Base-by-base conservation (phyloP, 768 basidiomycete genomes). In the Naganishia friedmannii region DNA sequence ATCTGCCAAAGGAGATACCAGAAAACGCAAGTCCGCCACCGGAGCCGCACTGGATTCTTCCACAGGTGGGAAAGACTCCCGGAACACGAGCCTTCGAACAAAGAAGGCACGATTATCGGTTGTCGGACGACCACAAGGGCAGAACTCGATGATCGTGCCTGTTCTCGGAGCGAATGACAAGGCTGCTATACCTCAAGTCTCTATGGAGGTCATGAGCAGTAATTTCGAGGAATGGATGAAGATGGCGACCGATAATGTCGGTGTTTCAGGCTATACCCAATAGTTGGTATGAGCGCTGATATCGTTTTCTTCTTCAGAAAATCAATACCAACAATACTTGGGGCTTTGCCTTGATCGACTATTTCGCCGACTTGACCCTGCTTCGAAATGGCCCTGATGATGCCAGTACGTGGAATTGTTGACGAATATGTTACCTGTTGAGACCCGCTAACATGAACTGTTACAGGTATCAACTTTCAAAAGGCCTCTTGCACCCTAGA, bases 161-260 rank as follows among this genome's bases (percentile, higher is more conserved):
- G 60, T 63, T n/a, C 60, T 42, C 28, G 60, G 60, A 3, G 42
- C 60, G 39, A 63, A 63, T 29, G 60, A 63, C 26, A 63, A 63
- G 39, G 26, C 39, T 23, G 23, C 60, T 21, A 42, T 42, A 42
- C 60, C 60, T 3, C 68, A 69, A 29, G 68, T 79, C 23, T 76
- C 89, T 0, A 82, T 89, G 73, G 91, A 94, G 73, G 86, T 93
- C n/a, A 91, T 91, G 87, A 91, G 85, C 82, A 89, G 88, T 46
- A 96, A 93, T 75, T 96, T 89, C 77, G 96, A 99, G 80, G 93
- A 98, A 81, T 98, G 96, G 96, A 98, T 99, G 95, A 98, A 98
- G 84, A 88, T 98, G 88, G 93, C 94, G 0, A 98, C 95, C 2
- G 95, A 98, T 79, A 98, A 98, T 81, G 96, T 97, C 78, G 75